Conservation (phyloP, 108 stramenopile species). For the Thalassiosira profunda region DNA sequence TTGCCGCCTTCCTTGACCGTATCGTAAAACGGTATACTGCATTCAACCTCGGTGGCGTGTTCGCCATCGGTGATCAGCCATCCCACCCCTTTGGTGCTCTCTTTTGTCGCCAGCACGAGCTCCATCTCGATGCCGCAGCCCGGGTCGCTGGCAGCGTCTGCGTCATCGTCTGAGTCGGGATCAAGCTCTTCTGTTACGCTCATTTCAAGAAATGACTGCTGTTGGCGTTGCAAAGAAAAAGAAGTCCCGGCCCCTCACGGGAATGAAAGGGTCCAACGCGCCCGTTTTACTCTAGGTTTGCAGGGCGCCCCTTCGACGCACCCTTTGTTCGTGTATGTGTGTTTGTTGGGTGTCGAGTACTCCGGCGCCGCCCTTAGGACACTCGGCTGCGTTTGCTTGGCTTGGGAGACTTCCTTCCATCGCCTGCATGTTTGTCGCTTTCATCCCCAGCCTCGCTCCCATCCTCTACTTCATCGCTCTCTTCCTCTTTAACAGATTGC, state of each 20-base stretch:
- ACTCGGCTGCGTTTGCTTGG: conserved; percentile 8
- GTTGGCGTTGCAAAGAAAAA: no score
- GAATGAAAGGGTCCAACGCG: no score
- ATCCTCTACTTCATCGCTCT: conserved; percentile 4
- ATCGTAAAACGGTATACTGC: conserved; percentile 22
- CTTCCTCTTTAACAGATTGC: conserved; percentile 11
- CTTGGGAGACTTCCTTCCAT: conserved; percentile 2
- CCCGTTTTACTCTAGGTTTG: no score
- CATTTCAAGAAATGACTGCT: no score
- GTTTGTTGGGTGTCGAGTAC: no score
- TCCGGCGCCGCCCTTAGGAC: not conserved
- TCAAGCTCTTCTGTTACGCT: conserved; percentile 3
- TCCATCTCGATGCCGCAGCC: conserved; percentile 12
- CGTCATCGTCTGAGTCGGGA: not conserved
- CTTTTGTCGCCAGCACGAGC: conserved; percentile 28
- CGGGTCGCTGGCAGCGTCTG: not conserved
- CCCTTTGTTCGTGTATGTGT: no score
- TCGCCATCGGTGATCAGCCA: conserved; percentile 21
- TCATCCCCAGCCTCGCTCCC: conserved; percentile 1
- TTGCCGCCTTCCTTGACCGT: conserved; percentile 14
- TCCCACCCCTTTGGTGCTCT: conserved; percentile 24
- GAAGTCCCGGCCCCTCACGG: no score
- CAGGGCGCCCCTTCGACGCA: not conserved
- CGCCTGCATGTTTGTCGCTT: no score
- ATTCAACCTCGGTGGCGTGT: conserved; percentile 1